phyloP scores from a whole-genome alignment of 148 eudicot species.

The Nepenthes mirabilis region DNA sequence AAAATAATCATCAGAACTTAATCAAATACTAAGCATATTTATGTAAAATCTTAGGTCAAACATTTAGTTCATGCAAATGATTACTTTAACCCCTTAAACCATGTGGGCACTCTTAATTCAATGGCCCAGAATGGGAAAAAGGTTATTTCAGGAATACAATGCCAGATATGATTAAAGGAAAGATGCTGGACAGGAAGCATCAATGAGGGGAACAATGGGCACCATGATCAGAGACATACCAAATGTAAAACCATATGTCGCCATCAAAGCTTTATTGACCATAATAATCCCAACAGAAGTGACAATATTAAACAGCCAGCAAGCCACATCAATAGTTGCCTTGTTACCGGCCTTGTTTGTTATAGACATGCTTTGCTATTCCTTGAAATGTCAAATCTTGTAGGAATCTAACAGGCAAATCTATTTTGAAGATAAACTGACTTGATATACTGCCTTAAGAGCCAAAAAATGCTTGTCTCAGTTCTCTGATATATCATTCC shows the following conservation, averaged over 20 bases:
- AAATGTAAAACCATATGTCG: constrained; percentile 44
- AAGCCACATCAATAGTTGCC: constrained; percentile 24
- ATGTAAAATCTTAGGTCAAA: no score
- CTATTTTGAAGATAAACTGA: constrained; percentile 1
- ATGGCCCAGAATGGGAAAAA: no score
- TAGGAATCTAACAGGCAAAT: not conserved
- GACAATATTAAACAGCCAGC: constrained; percentile 48
- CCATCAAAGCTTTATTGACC: constrained; percentile 52
- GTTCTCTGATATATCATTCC: not conserved
- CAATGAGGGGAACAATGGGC: not conserved
- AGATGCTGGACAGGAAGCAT: not conserved
- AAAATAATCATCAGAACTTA: no score
- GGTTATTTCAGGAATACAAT: no score
- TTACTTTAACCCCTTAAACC: no score
- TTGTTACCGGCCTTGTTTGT: constrained; percentile 25
- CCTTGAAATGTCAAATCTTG: constrained; percentile 3
- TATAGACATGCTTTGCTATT: constrained; percentile 19
- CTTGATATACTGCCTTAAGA: not conserved
- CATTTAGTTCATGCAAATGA: no score
- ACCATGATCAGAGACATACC: constrained; percentile 19
- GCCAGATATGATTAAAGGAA: not conserved
- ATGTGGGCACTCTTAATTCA: no score
- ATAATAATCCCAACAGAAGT: constrained; percentile 58
- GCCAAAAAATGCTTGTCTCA: not conserved
- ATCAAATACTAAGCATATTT: no score